Base-by-base conservation (phyloP, 257 asterid species). In the Ilex aquifolium region DNA sequence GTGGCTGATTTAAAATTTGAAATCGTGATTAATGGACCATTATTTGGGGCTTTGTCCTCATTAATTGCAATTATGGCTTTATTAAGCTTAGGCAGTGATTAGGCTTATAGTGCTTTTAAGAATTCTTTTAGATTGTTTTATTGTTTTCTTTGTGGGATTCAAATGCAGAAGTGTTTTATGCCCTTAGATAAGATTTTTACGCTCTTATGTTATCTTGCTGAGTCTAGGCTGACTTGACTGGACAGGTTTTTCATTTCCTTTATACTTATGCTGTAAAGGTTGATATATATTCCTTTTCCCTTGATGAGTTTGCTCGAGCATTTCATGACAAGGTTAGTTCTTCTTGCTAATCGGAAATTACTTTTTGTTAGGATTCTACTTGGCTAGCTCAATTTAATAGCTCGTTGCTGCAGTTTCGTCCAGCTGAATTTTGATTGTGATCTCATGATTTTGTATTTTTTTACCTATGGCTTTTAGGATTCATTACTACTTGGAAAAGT, bases 401-500 rank as follows among this genome's bases (percentile, higher is more conserved):
- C 57, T 14, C 6, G 5, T 53, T 53, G 6, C 15, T 7, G 5
- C 30, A 0, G 29, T 53, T 53, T 21, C 42, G 8, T 36, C 42
- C 42, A 36, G 8, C 7, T 36, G 42, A 36, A 4, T 2, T 21
- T 21, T 21, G 27, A 36, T 36, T 36, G 42, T 4, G 8, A 36
- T 36, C 7, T 72, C 29, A 72, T 62, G 46, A 46, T 65, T 60
- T 75, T 56, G 27, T 21, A 21, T 21, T 14, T 46, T 49, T 63
- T 69, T 60, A 64, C 61, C 69, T 75, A 48, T 68, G 69, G 65
- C 67, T 63, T 72, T 64, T 66, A 93, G 99, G 90, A 90, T 63
- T 85, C 96, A 6, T 70, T 93, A 77, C 74, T 93, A 81, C 92
- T 93, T 65, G 95, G 95, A 44, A 94, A 84, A 81, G 88, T 85